Conservation (phyloP, 805 yeast species). For the Pichia manshurica region DNA sequence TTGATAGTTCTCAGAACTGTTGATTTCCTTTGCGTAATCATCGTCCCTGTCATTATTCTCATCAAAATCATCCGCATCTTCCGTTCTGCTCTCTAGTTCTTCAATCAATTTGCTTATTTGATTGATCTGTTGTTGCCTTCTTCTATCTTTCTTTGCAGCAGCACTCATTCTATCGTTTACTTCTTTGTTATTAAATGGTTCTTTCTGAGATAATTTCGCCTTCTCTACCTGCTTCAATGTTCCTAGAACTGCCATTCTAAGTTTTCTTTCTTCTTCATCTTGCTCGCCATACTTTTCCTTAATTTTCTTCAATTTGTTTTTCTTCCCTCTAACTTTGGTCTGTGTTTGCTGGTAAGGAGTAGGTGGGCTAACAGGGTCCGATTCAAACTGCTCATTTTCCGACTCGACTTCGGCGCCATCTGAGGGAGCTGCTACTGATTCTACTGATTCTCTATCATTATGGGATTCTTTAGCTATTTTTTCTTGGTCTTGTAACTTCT, state of each 20-base stretch:
- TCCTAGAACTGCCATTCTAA: constrained; percentile 79
- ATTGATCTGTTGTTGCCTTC: constrained; percentile 28
- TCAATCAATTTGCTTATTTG: constrained; percentile 29
- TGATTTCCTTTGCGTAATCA: constrained; percentile 13
- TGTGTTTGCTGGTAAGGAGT: constrained; percentile 23
- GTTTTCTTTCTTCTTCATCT: constrained; percentile 77
- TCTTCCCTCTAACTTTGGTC: constrained; percentile 71
- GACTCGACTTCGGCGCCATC: too few relatives aligned
- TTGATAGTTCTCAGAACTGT: constrained; percentile 26
- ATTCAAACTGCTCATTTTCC: constrained; percentile 10
- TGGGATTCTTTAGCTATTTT: constrained; percentile 1
- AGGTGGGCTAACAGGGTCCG: constrained; percentile 10
- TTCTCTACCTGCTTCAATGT: constrained; percentile 57
- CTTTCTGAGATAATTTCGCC: neutral
- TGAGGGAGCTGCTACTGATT: too few relatives aligned
- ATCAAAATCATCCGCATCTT: constrained; percentile 15
- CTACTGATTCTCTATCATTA: too few relatives aligned
- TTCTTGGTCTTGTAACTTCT: constrained; percentile 17
- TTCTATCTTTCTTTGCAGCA: constrained; percentile 18
- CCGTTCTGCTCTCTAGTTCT: constrained; percentile 24
- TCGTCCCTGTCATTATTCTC: constrained; percentile 16
- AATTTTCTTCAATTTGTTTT: constrained; percentile 76
- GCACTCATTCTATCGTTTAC: constrained; percentile 9
- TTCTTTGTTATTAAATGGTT: constrained; percentile 12
- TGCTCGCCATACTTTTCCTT: constrained; percentile 82